Evolutionary conservation across 805 yeast genomes (phyloP), one percentile per base, ranked within the genome.

Genomic region (Hermanozyma aechmeae): DNA sequence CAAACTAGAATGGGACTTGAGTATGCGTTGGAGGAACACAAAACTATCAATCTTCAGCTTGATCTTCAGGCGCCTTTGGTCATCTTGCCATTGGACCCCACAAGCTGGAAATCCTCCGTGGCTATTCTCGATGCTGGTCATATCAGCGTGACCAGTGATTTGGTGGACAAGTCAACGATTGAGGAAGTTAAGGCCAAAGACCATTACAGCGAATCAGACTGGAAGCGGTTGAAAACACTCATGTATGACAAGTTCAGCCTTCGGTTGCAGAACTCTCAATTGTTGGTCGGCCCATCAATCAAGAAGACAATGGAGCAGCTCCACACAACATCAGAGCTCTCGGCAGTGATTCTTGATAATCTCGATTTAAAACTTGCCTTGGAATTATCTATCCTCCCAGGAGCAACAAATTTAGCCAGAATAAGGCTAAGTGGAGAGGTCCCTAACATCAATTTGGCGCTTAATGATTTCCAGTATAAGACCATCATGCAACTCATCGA

Each of bases 101-200:
- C 73, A 9, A 73, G 72, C 38, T 77, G 84, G 76, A 66, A 78
- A 23, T 76, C 96, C 0, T 93, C 96, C 0, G 94, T 95, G 39
- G 83, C 87, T 3, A 73, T 92, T 13, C 65, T 92, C 30, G 97
- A 92, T 64, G 96, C 96, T 6, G 99, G 99, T 47, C 96, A 89
- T 51, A 79, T 93, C 15, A 77, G 85, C 39, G 74, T 92, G 11
- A 56, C 64, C 2, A 83, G 95, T 48, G 92, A 87, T 43, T 65
- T 89, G 23, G 92, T 77, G 3, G 82, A 80, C 26, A 74, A 73
- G 39, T 67, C 71, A 3, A 73, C 72, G 26, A 68, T 86, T 16
- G 76, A 77, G 28, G 76, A 76, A 33, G 72, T 86, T 26, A 83
- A 77, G 45, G 62, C 74, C 15, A 73, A 82, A 46, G 63, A 65